Conservation (phyloP, 169 alveolate species). For the Babesia ovis region DNA sequence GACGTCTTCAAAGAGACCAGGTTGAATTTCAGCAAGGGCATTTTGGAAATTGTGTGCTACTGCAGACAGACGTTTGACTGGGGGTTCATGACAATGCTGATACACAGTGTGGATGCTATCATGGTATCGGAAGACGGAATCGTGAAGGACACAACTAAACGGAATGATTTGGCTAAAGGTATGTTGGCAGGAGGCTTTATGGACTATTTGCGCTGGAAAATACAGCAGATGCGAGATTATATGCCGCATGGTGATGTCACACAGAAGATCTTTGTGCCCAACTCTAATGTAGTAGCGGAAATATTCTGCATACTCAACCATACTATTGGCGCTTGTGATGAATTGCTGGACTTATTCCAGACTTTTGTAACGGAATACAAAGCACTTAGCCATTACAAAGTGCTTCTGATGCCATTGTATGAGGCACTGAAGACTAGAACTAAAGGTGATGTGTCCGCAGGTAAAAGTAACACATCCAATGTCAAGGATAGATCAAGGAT, state of each 20-base stretch:
- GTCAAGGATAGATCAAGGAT: conserved; percentile 20
- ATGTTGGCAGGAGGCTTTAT: conserved; percentile 58
- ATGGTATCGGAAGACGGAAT: conserved; percentile 26
- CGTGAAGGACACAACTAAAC: not conserved
- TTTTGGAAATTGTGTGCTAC: conserved; percentile 63
- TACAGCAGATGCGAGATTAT: conserved; percentile 29
- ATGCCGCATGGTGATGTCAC: conserved; percentile 7
- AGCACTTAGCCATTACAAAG: conserved; percentile 47
- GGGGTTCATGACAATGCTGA: conserved; percentile 70
- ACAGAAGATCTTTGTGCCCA: conserved; percentile 34
- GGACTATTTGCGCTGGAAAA: conserved; percentile 64
- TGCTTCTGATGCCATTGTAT: conserved; percentile 57
- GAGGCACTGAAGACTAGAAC: conserved; percentile 36
- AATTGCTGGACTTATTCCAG: conserved; percentile 52
- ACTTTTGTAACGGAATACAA: conserved; percentile 43
- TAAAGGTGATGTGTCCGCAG: not conserved
- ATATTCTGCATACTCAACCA: conserved; percentile 62
- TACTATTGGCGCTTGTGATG: conserved; percentile 54
- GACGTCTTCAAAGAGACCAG: conserved; percentile 54
- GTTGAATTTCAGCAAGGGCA: conserved; percentile 61
- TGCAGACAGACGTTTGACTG: conserved; percentile 69
- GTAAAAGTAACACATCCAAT: not conserved
- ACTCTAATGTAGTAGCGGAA: conserved; percentile 51
- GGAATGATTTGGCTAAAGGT: conserved; percentile 30
- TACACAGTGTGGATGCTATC: conserved; percentile 49